A percentile compares a stretch with the other conserved stretches of the same genome.
These are phyloP conservation scores for Sporopachydermia cereana DNA, from an alignment of 1,139 yeast species.

Conservation along the genomic window DNA sequence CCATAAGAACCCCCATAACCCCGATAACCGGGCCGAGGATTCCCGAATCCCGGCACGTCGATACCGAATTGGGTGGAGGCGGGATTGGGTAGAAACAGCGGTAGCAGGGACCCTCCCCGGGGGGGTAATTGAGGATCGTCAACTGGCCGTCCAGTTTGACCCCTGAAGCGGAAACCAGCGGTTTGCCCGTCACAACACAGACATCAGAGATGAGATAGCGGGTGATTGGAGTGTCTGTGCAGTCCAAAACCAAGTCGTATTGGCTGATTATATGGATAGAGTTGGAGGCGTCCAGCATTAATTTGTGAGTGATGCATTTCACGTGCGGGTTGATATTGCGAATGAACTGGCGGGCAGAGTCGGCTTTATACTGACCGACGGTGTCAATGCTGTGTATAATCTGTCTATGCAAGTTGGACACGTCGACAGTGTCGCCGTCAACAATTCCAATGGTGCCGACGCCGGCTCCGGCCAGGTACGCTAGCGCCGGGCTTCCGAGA, in stretches of 20 bases:
- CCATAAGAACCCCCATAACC: slow-evolving; percentile 78
- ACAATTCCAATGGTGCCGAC: slow-evolving; percentile 70
- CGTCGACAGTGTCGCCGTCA: slow-evolving; percentile 77
- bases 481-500: slow-evolving; percentile 82
- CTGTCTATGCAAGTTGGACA: slow-evolving; percentile 82
- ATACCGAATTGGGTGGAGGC: slow-evolving; percentile 73
- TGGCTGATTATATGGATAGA: slow-evolving; percentile 49
- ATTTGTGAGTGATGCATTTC: slow-evolving; percentile 37
- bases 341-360: slow-evolving; percentile 54
- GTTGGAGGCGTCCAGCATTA: slow-evolving; percentile 41
- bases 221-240: slow-evolving; percentile 88
- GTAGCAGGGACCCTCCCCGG: slow-evolving; percentile 73
- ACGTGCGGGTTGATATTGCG: slow-evolving; percentile 56
- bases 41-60: slow-evolving; percentile 91
- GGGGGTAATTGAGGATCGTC: slow-evolving; percentile 54
- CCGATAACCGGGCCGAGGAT: slow-evolving; percentile 96
- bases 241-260: slow-evolving; percentile 76
- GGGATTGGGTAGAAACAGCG: slow-evolving; percentile 88
- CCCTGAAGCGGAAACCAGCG: slow-evolving; percentile 89
- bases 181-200: slow-evolving; percentile 53
- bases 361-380: slow-evolving; percentile 65
- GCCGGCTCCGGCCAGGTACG: slow-evolving; percentile 83
- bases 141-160: slow-evolving; percentile 87
- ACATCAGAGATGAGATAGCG: slow-evolving; percentile 84
- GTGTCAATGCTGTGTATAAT: slow-evolving; percentile 58